Conservation (phyloP, 2,329 filamentous ascomycete genomes). For the Xylaria polymorpha region DNA sequence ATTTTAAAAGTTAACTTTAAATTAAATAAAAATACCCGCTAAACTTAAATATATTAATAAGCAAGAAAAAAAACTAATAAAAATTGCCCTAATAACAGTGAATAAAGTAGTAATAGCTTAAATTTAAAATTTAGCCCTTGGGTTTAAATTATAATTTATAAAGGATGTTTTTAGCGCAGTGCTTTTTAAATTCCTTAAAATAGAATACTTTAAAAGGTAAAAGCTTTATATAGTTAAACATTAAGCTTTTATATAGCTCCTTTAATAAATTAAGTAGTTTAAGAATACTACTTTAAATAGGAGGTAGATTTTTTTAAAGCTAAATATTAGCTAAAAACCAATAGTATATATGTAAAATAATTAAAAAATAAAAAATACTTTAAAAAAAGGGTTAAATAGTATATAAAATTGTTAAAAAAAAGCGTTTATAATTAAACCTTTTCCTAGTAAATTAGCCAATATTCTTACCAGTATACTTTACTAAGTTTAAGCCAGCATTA, state of each 20-base stretch:
- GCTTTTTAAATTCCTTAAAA: neutral
- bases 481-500: neutral
- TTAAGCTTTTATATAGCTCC: neutral
- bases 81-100: too few relatives aligned
- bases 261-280: neutral
- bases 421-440: neutral
- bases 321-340: neutral
- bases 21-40: neutral
- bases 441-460: neutral
- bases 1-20: neutral
- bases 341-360: neutral
- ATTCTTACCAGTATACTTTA: neutral
- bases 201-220: neutral
- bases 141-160: neutral
- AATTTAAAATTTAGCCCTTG: neutral
- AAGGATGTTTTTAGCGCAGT: neutral
- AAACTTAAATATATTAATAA: neutral
- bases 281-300: neutral
- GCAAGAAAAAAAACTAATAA: neutral
- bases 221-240: neutral
- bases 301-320: neutral
- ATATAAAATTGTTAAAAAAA: neutral
- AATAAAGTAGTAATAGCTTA: too few relatives aligned
- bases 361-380: neutral
- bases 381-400: neutral